Evolutionary conservation across 2,329 filamentous ascomycete species (phyloP).

Genomic region (Grosmannia clavigera): DNA sequence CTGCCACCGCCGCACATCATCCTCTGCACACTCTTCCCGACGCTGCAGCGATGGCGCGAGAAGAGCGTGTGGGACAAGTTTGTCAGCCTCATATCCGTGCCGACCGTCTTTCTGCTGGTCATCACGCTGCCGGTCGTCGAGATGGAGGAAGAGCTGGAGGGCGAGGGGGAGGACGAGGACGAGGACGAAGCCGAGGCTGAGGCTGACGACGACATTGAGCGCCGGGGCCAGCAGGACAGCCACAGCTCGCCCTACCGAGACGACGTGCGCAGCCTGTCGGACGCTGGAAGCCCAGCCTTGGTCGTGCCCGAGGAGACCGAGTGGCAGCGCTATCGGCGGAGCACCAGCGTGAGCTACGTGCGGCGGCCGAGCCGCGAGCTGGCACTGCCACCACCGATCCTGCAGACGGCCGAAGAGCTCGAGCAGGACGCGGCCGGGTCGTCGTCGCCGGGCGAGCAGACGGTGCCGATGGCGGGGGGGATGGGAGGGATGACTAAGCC

Average conservation of each 20-base stretch:
- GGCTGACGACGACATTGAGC: neutral
- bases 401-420: neutral
- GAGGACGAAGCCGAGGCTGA: neutral
- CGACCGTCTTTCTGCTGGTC: conserved; percentile 80
- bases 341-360: conserved; percentile 18
- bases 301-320: conserved; percentile 30
- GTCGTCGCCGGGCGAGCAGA: neutral
- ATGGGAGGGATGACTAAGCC: neutral
- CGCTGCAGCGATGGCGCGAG: conserved; percentile 65
- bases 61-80: conserved; percentile 80
- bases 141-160: conserved; percentile 43
- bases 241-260: neutral
- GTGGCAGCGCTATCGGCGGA: conserved; percentile 46
- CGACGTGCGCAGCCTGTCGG: neutral
- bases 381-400: neutral
- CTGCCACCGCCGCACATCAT: conserved; percentile 63
- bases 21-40: conserved; percentile 70
- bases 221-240: too few relatives aligned
- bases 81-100: conserved; percentile 71
- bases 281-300: conserved; percentile 18
- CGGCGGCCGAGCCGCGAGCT: neutral
- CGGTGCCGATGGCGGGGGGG: neutral
- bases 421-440: neutral
- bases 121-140: conserved; percentile 89
- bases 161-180: conserved; percentile 34